phyloP scores from a whole-genome alignment of 805 yeast genomes.

The Pichia cabralensis region DNA sequence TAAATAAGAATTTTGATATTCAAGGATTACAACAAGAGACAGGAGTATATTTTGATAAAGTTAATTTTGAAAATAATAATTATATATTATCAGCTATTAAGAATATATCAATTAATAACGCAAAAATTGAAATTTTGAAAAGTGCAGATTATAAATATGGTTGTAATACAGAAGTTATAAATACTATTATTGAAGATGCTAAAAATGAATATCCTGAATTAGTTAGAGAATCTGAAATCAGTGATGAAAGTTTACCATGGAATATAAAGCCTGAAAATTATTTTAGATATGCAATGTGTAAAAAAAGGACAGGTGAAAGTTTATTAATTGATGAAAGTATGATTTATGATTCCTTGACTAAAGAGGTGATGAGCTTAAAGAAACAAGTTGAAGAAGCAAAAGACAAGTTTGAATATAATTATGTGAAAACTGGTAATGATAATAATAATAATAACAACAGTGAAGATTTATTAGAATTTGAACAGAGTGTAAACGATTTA shows the following conservation, averaged over 20 bases:
- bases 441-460: neutral
- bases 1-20: constrained; percentile 16
- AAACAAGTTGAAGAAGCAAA: constrained; percentile 16
- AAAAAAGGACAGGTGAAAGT: constrained; percentile 9
- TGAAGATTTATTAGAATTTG: constrained; percentile 1
- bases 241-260: constrained; percentile 24
- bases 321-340: constrained; percentile 5
- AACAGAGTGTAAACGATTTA: neutral
- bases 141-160: constrained; percentile 20
- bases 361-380: constrained; percentile 14
- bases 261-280: constrained; percentile 16
- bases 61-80: constrained; percentile 13
- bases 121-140: constrained; percentile 20
- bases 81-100: constrained; percentile 24
- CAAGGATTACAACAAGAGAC: constrained; percentile 17
- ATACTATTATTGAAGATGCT: constrained; percentile 6
- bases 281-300: constrained; percentile 14
- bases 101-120: constrained; percentile 15
- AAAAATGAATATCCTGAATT: neutral
- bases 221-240: constrained; percentile 8
- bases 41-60: constrained; percentile 25
- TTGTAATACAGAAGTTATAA: constrained; percentile 9
- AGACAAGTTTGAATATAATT: constrained; percentile 22
- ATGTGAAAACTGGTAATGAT: constrained; percentile 11
- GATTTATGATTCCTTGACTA: constrained; percentile 12